A percentile compares a stretch with the other conserved stretches of the same genome.
These are phyloP conservation scores for Asterochloris erici DNA, from an alignment of 139 green algal genomes.

Conservation along the genomic window DNA sequence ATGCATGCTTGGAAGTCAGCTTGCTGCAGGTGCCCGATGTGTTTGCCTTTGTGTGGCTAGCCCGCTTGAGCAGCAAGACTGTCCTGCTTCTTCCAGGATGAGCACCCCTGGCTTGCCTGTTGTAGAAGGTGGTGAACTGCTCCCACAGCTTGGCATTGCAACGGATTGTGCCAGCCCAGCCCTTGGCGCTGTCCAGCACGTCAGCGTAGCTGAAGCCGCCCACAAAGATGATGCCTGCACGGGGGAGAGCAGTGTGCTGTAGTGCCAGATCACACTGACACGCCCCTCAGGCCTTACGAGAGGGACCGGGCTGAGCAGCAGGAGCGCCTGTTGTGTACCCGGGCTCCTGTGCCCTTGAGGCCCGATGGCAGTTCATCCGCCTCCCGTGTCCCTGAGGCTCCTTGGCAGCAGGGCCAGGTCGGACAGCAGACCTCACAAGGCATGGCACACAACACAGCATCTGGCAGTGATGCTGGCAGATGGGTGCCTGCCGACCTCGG, in stretches of 20 bases:
- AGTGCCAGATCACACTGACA: slow-evolving; percentile 13
- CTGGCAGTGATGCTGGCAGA: too few relatives aligned
- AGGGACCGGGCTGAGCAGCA: too few relatives aligned
- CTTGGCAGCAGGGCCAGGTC: too few relatives aligned
- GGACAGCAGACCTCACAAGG: too few relatives aligned
- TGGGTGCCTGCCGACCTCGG: slow-evolving; percentile 33
- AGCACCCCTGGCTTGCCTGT: not conserved
- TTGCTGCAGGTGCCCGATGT: not conserved
- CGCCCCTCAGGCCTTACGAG: too few relatives aligned
- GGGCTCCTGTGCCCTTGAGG: not conserved
- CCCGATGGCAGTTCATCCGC: too few relatives aligned
- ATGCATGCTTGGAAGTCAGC: too few relatives aligned
- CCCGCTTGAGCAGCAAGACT: too few relatives aligned
- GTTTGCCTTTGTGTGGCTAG: too few relatives aligned
- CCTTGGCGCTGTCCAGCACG: slow-evolving; percentile 96
- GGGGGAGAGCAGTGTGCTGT: not conserved
- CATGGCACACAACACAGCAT: too few relatives aligned
- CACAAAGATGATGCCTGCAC: slow-evolving; percentile 77
- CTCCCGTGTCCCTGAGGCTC: not conserved
- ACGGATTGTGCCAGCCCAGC: slow-evolving; percentile 94
- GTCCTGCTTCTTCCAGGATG: not conserved
- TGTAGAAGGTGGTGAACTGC: slow-evolving; percentile 83
- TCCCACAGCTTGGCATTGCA: slow-evolving; percentile 80
- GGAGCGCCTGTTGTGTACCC: too few relatives aligned
- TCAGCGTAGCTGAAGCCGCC: slow-evolving; percentile 95